Conservation (phyloP, 306 rosid species). For the Crataegus laevigata region DNA sequence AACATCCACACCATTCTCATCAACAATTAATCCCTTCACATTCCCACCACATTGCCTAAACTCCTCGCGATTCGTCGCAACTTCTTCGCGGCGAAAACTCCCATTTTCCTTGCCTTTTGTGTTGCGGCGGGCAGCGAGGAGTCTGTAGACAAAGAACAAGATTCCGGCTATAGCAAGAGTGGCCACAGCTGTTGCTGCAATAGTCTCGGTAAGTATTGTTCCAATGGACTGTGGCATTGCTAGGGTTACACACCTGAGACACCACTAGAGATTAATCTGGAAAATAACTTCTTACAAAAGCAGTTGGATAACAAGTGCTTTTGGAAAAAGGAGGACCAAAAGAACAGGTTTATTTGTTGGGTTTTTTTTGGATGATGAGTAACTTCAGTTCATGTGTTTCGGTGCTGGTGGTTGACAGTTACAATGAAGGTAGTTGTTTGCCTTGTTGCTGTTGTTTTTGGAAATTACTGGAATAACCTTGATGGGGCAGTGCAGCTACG, state of each 20-base stretch:
- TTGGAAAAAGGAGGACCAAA: background rate
- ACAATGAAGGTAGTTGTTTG: slow-evolving; percentile 45
- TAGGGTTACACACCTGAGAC: background rate
- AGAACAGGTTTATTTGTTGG: background rate
- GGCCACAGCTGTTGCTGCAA: slow-evolving; percentile 45
- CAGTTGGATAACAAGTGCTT: background rate
- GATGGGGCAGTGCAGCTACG: background rate
- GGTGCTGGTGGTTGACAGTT: slow-evolving; percentile 30
- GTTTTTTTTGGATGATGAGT: background rate
- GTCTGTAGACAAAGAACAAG: slow-evolving; percentile 31
- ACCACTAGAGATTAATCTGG: background rate
- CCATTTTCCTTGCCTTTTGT: slow-evolving; percentile 16
- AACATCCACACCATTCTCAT: slow-evolving; percentile 41
- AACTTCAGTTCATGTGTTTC: background rate
- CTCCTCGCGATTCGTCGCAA: slow-evolving; percentile 18
- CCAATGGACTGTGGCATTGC: slow-evolving; percentile 30
- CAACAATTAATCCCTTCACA: slow-evolving; percentile 41
- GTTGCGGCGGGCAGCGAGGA: slow-evolving; percentile 16
- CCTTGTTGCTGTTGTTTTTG: slow-evolving; percentile 11
- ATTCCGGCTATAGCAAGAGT: slow-evolving; percentile 30
- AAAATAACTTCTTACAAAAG: background rate
- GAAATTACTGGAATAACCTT: slow-evolving; percentile 10
- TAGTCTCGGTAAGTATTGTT: slow-evolving; percentile 30
- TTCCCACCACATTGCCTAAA: slow-evolving; percentile 32
- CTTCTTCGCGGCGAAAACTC: slow-evolving; percentile 31